Evolutionary conservation across 2,329 filamentous ascomycete species (phyloP).

Genomic region (Cercospora berteroae): DNA sequence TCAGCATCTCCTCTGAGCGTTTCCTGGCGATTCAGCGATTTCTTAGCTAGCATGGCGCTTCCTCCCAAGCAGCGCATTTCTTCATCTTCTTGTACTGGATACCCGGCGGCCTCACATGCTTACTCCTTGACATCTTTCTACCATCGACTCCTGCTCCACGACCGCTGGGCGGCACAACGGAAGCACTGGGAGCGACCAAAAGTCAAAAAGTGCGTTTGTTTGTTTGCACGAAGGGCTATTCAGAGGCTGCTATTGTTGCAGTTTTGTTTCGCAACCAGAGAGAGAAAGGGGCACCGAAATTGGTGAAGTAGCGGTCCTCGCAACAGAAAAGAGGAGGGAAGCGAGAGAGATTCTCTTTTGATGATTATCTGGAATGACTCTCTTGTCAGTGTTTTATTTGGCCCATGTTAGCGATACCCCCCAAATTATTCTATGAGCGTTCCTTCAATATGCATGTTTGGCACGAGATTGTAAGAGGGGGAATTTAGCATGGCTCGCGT

Average conservation of each 20-base stretch:
- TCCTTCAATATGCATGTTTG: not conserved
- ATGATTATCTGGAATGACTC: not conserved
- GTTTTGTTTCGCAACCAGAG: not conserved
- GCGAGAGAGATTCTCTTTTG: not conserved
- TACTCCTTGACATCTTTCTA: constrained; percentile 5
- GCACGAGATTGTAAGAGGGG: not conserved
- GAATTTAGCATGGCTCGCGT: not conserved
- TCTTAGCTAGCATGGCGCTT: constrained; percentile 1
- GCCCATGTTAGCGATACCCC: not conserved
- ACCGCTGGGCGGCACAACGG: constrained; percentile 1
- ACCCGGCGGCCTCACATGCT: constrained; percentile 14
- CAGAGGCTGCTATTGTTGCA: not conserved
- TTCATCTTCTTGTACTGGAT: constrained; percentile 14
- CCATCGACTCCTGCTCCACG: not conserved
- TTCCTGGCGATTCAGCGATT: not conserved
- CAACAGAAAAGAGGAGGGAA: not conserved
- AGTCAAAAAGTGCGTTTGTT: constrained; percentile 4
- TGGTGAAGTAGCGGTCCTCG: not conserved
- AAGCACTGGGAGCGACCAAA: not conserved
- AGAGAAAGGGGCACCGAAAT: not conserved
- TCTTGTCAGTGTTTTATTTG: not conserved
- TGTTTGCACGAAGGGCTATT: constrained; percentile 2
- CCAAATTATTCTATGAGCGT: not conserved
- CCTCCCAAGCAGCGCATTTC: not conserved
- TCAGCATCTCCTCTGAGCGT: not conserved